Evolutionary conservation across 345 rosid genomes (phyloP).

Genomic region (Conringia planisiliqua): DNA sequence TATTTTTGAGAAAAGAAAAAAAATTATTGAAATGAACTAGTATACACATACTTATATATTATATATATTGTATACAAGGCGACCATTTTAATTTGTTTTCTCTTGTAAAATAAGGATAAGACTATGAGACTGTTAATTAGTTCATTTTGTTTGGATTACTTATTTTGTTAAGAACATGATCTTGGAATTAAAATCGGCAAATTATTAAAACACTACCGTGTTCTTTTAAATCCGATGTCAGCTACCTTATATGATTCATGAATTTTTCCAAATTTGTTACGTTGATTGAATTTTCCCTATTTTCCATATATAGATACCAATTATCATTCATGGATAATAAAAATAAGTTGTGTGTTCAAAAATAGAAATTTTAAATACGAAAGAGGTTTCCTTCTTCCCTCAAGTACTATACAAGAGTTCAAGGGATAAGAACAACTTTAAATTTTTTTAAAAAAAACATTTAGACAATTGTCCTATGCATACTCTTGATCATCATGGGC

Average conservation of each 20-base stretch:
- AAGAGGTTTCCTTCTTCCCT: slow-evolving; percentile 10
- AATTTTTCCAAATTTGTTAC: slow-evolving; percentile 2
- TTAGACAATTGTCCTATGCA: too few species aligned
- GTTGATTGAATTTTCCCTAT: slow-evolving; percentile 13
- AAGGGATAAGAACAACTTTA: slow-evolving; percentile 18
- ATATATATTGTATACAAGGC: neutral
- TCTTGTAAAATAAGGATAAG: neutral
- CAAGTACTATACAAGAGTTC: slow-evolving; percentile 10
- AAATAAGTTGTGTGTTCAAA: slow-evolving; percentile 18
- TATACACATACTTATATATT: neutral
- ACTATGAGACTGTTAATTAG: neutral
- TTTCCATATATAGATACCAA: slow-evolving; percentile 1
- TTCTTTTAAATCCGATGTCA: neutral
- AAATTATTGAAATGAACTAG: neutral
- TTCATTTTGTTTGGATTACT: neutral
- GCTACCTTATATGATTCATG: slow-evolving; percentile 16
- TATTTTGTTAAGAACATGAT: neutral
- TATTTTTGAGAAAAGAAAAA: neutral
- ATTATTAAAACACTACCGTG: neutral
- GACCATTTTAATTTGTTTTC: neutral
- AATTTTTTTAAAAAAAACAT: neutral
- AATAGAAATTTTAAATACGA: slow-evolving; percentile 13
- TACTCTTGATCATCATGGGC: too few species aligned
- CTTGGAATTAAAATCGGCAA: neutral
- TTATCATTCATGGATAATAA: slow-evolving; percentile 20